phyloP scores from a whole-genome alignment of 495 filamentous ascomycete species.

The Aspergillus egyptiacus region DNA sequence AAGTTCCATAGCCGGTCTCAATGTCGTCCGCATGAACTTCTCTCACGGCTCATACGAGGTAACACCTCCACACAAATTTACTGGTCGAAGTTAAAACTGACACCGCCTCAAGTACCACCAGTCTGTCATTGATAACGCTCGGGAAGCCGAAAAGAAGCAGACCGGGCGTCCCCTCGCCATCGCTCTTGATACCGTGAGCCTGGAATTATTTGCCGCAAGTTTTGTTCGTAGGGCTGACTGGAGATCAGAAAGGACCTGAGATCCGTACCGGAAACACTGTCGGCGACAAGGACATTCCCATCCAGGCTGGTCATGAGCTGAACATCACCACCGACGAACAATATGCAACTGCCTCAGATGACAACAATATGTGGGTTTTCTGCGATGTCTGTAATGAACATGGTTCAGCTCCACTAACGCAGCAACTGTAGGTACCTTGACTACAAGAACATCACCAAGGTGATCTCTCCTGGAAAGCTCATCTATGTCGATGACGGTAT shows the following conservation, averaged over 20 bases:
- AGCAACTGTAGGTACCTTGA: constrained; percentile 73
- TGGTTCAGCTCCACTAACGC: constrained; percentile 2
- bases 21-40: constrained; percentile 99
- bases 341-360: constrained; percentile 76
- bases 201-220: not conserved
- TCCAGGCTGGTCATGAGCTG: constrained; percentile 71
- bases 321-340: constrained; percentile 98
- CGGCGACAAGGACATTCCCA: constrained; percentile 78
- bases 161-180: constrained; percentile 87
- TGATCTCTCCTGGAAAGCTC: constrained; percentile 84
- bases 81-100: not conserved
- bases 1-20: constrained; percentile 64
- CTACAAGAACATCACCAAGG: constrained; percentile 99
- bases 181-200: constrained; percentile 80
- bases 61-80: constrained; percentile 23
- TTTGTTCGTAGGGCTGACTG: constrained; percentile 3
- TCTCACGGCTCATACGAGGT: constrained; percentile 93
- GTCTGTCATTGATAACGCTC: constrained; percentile 91
- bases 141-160: constrained; percentile 69
- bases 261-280: constrained; percentile 94
- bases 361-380: constrained; percentile 83
- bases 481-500: constrained; percentile 99
- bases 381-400: not conserved
- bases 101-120: constrained; percentile 65
- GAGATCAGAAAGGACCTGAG: constrained; percentile 83